phyloP scores from a whole-genome alignment of 345 rosid genomes.

The Punica granatum region DNA sequence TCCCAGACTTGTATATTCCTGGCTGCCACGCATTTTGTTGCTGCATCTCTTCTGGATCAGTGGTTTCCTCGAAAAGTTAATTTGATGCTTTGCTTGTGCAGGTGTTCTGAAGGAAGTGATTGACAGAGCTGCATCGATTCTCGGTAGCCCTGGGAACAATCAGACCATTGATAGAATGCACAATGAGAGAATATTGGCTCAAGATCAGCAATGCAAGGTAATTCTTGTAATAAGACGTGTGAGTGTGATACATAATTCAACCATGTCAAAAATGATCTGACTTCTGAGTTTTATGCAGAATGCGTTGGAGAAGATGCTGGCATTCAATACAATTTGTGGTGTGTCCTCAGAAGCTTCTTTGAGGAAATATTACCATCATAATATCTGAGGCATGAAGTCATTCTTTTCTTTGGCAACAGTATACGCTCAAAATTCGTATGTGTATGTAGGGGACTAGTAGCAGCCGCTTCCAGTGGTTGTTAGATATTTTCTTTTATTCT shows the following conservation, averaged over 20 bases:
- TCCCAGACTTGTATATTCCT: background rate
- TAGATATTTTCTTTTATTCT: too few species aligned
- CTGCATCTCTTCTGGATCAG: background rate
- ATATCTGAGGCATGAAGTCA: conserved; percentile 4
- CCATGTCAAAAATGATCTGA: background rate
- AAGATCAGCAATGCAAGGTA: conserved; percentile 72
- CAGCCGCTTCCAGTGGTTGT: too few species aligned
- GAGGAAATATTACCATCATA: conserved; percentile 37
- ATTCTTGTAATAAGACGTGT: background rate
- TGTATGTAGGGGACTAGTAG: background rate
- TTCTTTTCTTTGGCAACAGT: background rate
- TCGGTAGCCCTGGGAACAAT: conserved; percentile 47
- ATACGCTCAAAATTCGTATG: background rate
- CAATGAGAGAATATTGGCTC: conserved; percentile 49
- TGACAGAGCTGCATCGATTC: conserved; percentile 59
- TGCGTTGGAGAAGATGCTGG: conserved; percentile 60
- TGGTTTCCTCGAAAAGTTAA: conserved; percentile 12
- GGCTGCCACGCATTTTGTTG: conserved; percentile 1
- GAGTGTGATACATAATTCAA: background rate
- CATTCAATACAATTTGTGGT: conserved; percentile 43
- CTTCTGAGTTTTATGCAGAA: conserved; percentile 34
- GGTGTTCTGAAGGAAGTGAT: conserved; percentile 82
- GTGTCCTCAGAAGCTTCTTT: conserved; percentile 56
- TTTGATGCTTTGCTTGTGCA: conserved; percentile 11
- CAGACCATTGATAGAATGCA: conserved; percentile 37